These are phyloP conservation scores for Rhytidiadelphus loreus DNA, from an alignment of 225 moss, liverwort and hornwort species.

Conservation along the genomic window DNA sequence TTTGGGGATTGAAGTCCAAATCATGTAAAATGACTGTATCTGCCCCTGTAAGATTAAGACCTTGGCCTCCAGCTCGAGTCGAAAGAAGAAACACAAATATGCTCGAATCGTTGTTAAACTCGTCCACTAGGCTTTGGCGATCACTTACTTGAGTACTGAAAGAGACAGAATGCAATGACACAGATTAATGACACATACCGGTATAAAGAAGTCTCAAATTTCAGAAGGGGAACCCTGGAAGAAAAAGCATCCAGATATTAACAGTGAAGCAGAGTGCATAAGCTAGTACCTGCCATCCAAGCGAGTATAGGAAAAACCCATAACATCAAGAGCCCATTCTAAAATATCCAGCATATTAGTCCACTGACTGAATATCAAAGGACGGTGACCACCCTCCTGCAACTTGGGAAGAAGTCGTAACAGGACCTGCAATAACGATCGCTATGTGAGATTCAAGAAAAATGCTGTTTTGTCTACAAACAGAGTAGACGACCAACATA, in stretches of 20 bases:
- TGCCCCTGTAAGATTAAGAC: constrained; percentile 85
- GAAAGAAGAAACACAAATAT: constrained; percentile 87
- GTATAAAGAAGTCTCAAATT: neutral
- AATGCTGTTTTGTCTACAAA: neutral
- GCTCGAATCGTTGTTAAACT: constrained; percentile 66
- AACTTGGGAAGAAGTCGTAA: constrained; percentile 64
- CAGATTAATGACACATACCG: neutral
- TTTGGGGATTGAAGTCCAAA: constrained; percentile 98
- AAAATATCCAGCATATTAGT: constrained; percentile 94
- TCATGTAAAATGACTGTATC: constrained; percentile 97
- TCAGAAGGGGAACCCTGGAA: neutral
- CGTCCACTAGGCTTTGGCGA: constrained; percentile 80
- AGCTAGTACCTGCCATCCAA: constrained; percentile 71
- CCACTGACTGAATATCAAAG: constrained; percentile 98
- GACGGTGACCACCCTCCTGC: constrained; percentile 69
- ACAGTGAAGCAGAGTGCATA: neutral
- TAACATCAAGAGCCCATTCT: constrained; percentile 91
- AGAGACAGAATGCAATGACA: neutral
- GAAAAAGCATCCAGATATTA: neutral
- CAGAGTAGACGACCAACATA: neutral
- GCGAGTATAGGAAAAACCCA: constrained; percentile 70
- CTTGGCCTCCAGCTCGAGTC: constrained; percentile 95
- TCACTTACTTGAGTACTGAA: constrained; percentile 76
- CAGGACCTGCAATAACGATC: constrained; percentile 32
- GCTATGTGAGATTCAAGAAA: neutral